These are phyloP conservation scores for Silene conica DNA, from an alignment of 148 eudicot genomes.

Conservation along the genomic window DNA sequence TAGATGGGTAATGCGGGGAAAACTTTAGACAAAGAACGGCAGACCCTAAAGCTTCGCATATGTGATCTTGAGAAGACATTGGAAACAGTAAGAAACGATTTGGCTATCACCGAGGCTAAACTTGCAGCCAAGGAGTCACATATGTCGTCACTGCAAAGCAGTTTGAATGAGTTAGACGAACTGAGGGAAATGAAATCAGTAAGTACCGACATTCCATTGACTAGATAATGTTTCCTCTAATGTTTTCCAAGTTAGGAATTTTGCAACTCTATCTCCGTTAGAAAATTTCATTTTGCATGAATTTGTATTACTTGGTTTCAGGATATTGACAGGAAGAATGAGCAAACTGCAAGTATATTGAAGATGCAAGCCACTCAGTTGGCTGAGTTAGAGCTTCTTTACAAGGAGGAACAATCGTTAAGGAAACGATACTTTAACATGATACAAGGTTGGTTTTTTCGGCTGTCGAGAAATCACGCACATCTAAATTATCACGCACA, in stretches of 20 bases:
- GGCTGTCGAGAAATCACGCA: neutral
- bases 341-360: slow-evolving; percentile 88
- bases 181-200: slow-evolving; percentile 98
- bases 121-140: slow-evolving; percentile 60
- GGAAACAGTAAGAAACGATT: slow-evolving; percentile 44
- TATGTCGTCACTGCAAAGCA: slow-evolving; percentile 48
- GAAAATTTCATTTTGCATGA: neutral
- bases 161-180: slow-evolving; percentile 78
- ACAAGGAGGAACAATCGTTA: slow-evolving; percentile 82
- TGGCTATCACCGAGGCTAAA: slow-evolving; percentile 47
- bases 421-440: slow-evolving; percentile 87
- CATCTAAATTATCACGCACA: neutral
- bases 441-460: slow-evolving; percentile 62
- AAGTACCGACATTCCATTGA: neutral
- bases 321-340: slow-evolving; percentile 98
- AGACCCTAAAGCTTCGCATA: slow-evolving; percentile 42
- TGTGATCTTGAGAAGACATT: slow-evolving; percentile 71
- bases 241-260: neutral
- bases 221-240: neutral
- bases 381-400: slow-evolving; percentile 74
- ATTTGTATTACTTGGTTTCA: slow-evolving; percentile 22
- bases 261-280: neutral
- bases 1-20: slow-evolving; percentile 49
- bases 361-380: slow-evolving; percentile 90
- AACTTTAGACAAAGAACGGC: slow-evolving; percentile 56